These are phyloP conservation scores for Marchantia paleacea DNA, from an alignment of 225 moss, liverwort and hornwort species.

Conservation along the genomic window DNA sequence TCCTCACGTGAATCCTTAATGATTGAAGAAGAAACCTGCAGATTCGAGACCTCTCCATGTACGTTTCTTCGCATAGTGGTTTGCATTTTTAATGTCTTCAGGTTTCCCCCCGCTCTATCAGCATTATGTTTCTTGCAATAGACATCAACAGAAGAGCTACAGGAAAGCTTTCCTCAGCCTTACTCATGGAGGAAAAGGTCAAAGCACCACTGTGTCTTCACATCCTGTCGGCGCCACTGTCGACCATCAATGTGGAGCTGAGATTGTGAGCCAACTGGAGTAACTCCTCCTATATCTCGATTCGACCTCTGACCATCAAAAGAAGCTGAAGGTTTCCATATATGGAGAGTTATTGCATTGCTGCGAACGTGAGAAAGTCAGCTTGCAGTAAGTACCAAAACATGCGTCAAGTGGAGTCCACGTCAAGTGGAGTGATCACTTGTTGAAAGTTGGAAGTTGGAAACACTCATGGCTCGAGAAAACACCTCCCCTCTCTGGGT, in stretches of 20 bases:
- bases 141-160: not conserved
- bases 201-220: not conserved
- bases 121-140: not conserved
- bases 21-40: too few species aligned
- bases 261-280: not conserved
- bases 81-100: too few species aligned
- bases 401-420: not conserved
- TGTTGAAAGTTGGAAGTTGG: not conserved
- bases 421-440: not conserved
- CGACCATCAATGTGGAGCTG: not conserved
- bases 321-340: not conserved
- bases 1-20: too few species aligned
- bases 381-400: not conserved
- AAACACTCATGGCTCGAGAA: not conserved
- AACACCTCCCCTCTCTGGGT: not conserved
- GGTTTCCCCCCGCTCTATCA: not conserved
- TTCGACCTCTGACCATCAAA: not conserved
- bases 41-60: too few species aligned
- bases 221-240: not conserved
- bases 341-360: not conserved
- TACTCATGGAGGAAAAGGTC: not conserved
- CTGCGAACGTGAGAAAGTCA: not conserved
- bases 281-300: not conserved
- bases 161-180: not conserved
- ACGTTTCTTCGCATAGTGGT: too few species aligned